Evolutionary conservation across 768 basidiomycete genomes (phyloP).

Genomic region (Pleurotus giganteus): DNA sequence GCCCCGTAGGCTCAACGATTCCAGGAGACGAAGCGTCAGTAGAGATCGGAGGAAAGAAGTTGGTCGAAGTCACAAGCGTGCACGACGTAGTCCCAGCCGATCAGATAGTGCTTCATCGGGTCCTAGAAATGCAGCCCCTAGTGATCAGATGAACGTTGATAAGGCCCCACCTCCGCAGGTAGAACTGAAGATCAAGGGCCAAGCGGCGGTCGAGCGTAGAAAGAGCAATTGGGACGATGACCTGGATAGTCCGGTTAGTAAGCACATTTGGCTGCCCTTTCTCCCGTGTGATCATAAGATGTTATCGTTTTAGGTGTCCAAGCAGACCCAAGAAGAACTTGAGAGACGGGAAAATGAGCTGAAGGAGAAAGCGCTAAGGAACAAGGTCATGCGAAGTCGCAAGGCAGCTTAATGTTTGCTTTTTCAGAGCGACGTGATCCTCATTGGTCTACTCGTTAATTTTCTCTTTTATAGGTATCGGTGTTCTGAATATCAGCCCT

Average conservation of each 20-base stretch:
- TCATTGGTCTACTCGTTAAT: neutral
- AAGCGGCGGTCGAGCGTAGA: constrained; percentile 52
- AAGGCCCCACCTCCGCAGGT: constrained; percentile 26
- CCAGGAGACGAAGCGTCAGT: constrained; percentile 9
- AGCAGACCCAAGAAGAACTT: constrained; percentile 41
- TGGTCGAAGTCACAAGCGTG: constrained; percentile 13
- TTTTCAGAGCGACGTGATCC: neutral
- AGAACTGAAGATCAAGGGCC: constrained; percentile 77
- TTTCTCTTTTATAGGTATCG: neutral
- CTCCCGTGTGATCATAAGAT: neutral
- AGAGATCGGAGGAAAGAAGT: neutral
- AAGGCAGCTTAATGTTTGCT: constrained; percentile 30
- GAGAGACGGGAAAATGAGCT: constrained; percentile 74
- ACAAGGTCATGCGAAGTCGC: constrained; percentile 75
- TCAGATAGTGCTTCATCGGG: constrained; percentile 15
- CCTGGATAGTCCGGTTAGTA: constrained; percentile 20
- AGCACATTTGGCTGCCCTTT: constrained; percentile 11
- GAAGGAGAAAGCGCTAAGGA: constrained; percentile 78
- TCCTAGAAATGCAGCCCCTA: constrained; percentile 14
- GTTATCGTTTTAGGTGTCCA: constrained; percentile 16
- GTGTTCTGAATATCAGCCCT: too few species aligned
- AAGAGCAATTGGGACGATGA: constrained; percentile 55
- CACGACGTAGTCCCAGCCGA: constrained; percentile 19
- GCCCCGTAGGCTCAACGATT: constrained; percentile 24
- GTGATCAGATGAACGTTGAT: constrained; percentile 37